A percentile compares a stretch with the other conserved stretches of the same genome.
Evolutionary conservation across 2,329 filamentous ascomycete species (phyloP).

Genomic region (Exophiala xenobiotica): DNA sequence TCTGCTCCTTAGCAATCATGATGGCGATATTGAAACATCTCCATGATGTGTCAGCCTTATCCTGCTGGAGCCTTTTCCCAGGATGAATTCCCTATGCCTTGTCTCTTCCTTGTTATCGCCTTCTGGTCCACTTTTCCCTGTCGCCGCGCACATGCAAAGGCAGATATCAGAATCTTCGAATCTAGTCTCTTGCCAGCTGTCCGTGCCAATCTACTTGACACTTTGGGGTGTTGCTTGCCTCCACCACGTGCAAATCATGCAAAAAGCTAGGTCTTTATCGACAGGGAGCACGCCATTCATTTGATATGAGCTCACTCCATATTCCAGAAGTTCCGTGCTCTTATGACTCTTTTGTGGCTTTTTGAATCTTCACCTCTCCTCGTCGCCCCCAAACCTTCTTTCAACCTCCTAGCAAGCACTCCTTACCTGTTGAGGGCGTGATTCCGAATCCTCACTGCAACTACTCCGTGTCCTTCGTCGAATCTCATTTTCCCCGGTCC

Average conservation of each 20-base stretch:
- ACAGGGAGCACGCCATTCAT: no score
- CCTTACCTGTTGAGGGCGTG: not conserved
- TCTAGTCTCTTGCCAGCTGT: not conserved
- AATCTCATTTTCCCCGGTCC: no score
- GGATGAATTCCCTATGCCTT: not conserved
- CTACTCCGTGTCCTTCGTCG: no score
- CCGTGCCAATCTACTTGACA: not conserved
- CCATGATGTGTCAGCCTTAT: constrained; percentile 2
- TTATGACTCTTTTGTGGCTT: no score
- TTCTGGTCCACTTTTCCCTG: not conserved
- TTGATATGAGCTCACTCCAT: no score
- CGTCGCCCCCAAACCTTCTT: not conserved
- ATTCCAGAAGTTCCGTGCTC: no score
- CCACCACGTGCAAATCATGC: constrained; percentile 1
- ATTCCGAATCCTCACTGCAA: not conserved
- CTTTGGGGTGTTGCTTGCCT: not conserved
- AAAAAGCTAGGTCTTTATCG: not conserved
- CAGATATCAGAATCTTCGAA: not conserved
- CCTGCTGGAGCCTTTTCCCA: not conserved
- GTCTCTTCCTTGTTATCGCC: not conserved
- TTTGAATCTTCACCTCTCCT: no score
- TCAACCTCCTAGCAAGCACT: not conserved
- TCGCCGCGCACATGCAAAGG: not conserved
- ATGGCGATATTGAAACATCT: not conserved
- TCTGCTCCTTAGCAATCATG: not conserved